Evolutionary conservation across 345 rosid species (phyloP), one percentile per base, ranked within the genome.

Genomic region (Brassica nigra): DNA sequence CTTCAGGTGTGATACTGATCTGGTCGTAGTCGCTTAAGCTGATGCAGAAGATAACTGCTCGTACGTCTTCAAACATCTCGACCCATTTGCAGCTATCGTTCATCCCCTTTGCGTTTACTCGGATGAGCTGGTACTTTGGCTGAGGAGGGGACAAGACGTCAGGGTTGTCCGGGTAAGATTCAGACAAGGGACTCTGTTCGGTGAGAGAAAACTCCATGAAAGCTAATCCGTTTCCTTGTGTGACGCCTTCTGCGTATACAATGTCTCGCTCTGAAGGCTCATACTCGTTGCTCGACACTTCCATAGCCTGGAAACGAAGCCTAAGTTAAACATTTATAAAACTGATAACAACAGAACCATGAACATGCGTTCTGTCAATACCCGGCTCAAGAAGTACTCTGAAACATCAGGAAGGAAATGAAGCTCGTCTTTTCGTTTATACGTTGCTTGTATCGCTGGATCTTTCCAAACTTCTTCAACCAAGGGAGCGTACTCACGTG

Each of bases 21-120:
- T 89, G 95, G 78, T 96, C 99, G 67, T 90, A 96, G 82, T 96
- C 98, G 39, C 90, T 83, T 47, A 96, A 90, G 69, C 98, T 84
- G 5, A 92, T 86, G 36, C 99, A 96, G 92, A 96, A 93, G 62
- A 93, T 82, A 1, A 93, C 89, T 4, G 82, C 92, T 1, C 92
- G 87, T 52, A 90, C 99, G 2, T 96, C 99, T 89, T 96, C 99
- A 28, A 96, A 93, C 98, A 96, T 96, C 74, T 93, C 98, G 0
- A 96, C 94, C 99, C 99, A 96, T 82, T 96, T 96, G 87, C 98
- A 96, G 28, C 98, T 97, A 71, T 93, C 97, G 31, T 88, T 92
- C 97, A 93, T 89, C 49, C 97, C 97, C 76, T 88, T 93, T 0
- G 98, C 97, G 44, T 90, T 93, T 49, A 96, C 90, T n/a, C 98